Conservation (phyloP, 345 rosid genomes). For the Raphanus sativus region DNA sequence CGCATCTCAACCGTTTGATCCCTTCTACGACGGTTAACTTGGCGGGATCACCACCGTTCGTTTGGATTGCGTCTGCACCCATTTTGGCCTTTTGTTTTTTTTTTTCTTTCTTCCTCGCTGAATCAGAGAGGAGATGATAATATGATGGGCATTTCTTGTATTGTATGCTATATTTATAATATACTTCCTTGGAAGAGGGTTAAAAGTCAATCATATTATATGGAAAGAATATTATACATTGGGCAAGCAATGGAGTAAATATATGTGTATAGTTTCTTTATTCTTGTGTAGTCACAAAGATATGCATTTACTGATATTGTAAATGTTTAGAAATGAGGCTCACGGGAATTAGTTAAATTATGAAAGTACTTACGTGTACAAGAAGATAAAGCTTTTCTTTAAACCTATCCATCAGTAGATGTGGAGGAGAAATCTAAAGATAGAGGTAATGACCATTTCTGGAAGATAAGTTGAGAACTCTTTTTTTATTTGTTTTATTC, state of each 20-base stretch:
- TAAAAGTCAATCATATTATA: slow-evolving; percentile 12
- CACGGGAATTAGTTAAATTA: background rate
- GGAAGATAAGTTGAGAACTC: slow-evolving; percentile 19
- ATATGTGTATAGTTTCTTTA: slow-evolving; percentile 13
- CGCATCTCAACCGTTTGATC: slow-evolving; percentile 56
- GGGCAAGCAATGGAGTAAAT: background rate
- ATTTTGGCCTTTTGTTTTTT: slow-evolving; percentile 13
- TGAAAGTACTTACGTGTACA: slow-evolving; percentile 17
- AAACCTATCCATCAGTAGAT: background rate
- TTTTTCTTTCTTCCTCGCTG: background rate
- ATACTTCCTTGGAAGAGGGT: slow-evolving; percentile 16
- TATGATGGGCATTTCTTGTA: slow-evolving; percentile 23
- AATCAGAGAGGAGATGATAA: slow-evolving; percentile 19
- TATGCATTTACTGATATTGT: slow-evolving; percentile 17
- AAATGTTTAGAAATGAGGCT: background rate
- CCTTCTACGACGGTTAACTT: slow-evolving; percentile 28
- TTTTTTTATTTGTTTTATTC: background rate
- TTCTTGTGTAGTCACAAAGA: slow-evolving; percentile 22
- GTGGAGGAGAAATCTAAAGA: slow-evolving; percentile 13
- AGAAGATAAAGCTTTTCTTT: background rate
- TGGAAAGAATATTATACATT: background rate
- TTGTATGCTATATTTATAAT: slow-evolving; percentile 3
- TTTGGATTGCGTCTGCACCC: slow-evolving; percentile 37
- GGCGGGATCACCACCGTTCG: slow-evolving; percentile 22
- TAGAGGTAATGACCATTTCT: slow-evolving; percentile 8